Conservation (phyloP, 306 rosid species). For the Oemleria cerasiformis region DNA sequence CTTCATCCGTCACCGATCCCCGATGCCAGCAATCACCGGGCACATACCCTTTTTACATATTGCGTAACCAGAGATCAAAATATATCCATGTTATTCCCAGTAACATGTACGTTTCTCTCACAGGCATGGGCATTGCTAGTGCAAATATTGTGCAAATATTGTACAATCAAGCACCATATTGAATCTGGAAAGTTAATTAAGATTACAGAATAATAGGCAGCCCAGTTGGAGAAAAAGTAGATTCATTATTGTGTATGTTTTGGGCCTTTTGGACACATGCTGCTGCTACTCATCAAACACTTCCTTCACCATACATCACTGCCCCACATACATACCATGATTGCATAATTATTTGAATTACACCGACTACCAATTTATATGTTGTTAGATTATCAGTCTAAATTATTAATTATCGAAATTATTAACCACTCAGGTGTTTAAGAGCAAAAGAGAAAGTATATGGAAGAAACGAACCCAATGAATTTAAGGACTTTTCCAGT, state of each 20-base stretch:
- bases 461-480: slow-evolving; percentile 57
- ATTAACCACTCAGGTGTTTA: not conserved
- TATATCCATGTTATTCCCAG: no score
- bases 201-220: not conserved
- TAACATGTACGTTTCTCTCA: not conserved
- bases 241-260: not conserved
- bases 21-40: no score
- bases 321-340: not conserved
- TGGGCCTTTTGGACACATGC: not conserved
- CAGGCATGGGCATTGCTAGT: not conserved
- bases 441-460: not conserved
- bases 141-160: no score
- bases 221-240: slow-evolving; percentile 22
- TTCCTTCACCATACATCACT: not conserved
- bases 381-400: not conserved
- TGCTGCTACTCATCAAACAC: not conserved
- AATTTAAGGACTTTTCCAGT: slow-evolving; percentile 74
- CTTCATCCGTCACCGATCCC: not conserved
- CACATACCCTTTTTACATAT: not conserved
- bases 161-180: slow-evolving; percentile 15
- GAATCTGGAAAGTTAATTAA: slow-evolving; percentile 23
- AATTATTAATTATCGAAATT: no score
- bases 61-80: no score
- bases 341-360: not conserved
- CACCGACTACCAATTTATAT: no score